phyloP scores from a whole-genome alignment of 805 yeast genomes.

The Wickerhamiella domercqiae region DNA sequence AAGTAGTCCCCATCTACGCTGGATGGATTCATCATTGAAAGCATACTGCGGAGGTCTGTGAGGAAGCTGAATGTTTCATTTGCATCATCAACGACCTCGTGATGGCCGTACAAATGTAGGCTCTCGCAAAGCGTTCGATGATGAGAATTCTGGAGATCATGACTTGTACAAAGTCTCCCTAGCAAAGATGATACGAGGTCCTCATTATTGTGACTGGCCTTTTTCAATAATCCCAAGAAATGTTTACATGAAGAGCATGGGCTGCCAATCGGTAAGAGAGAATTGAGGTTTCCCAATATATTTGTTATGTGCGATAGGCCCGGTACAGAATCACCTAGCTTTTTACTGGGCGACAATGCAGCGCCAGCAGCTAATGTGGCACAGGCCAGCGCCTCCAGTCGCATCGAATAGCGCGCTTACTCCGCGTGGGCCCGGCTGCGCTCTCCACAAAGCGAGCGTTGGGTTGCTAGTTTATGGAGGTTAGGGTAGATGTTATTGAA shows the following conservation, averaged over 20 bases:
- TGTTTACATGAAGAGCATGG: conserved; percentile 14
- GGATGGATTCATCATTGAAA: conserved; percentile 36
- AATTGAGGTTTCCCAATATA: conserved; percentile 7
- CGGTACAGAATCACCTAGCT: not conserved
- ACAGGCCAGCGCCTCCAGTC: too few species aligned
- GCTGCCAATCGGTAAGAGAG: conserved; percentile 10
- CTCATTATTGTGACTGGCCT: conserved; percentile 2
- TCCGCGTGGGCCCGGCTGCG: too few species aligned
- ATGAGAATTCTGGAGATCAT: not conserved
- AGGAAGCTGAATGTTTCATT: conserved; percentile 14
- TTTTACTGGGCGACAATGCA: too few species aligned
- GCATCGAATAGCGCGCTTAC: too few species aligned
- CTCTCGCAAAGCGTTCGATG: conserved; percentile 8
- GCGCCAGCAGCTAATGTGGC: too few species aligned
- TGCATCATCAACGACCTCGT: too few species aligned
- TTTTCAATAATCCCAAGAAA: conserved; percentile 5
- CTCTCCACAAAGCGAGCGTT: too few species aligned
- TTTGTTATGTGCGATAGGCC: not conserved
- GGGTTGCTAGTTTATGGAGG: too few species aligned
- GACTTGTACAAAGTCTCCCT: not conserved
- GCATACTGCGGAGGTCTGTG: conserved; percentile 35
- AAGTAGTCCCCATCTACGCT: conserved; percentile 45
- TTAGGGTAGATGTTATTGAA: too few species aligned
- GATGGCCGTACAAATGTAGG: conserved; percentile 8
- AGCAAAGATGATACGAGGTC: conserved; percentile 2